phyloP scores from a whole-genome alignment of 495 filamentous ascomycete genomes.

The Penicillium simplicissimum region DNA sequence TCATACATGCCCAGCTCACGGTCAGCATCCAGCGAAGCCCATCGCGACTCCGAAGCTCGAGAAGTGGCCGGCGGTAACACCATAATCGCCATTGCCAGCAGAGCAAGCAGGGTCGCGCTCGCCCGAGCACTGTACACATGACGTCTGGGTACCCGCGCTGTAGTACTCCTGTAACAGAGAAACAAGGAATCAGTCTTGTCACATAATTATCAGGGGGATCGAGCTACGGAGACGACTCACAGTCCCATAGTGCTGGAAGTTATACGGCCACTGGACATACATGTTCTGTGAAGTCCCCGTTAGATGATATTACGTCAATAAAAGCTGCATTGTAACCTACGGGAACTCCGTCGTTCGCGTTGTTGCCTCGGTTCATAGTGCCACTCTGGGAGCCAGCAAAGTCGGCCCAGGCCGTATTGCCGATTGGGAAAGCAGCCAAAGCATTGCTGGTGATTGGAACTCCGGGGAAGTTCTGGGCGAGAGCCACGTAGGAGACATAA shows the following conservation, averaged over 20 bases:
- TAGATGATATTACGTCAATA: slow-evolving; percentile 3
- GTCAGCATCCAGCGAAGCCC: slow-evolving; percentile 29
- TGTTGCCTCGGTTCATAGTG: slow-evolving; percentile 35
- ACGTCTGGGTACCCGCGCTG: slow-evolving; percentile 27
- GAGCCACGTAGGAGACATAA: slow-evolving; percentile 37
- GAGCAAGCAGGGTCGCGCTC: slow-evolving; percentile 36
- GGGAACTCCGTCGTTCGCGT: slow-evolving; percentile 33
- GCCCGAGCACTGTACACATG: slow-evolving; percentile 25
- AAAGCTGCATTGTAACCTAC: slow-evolving; percentile 13
- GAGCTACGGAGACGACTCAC: slow-evolving; percentile 18
- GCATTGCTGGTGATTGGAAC: slow-evolving; percentile 35
- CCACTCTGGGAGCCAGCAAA: slow-evolving; percentile 31
- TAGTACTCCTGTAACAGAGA: slow-evolving; percentile 31
- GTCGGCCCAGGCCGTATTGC: slow-evolving; percentile 33
- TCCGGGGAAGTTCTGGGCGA: slow-evolving; percentile 35
- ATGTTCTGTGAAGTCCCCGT: slow-evolving; percentile 28
- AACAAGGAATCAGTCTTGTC: slow-evolving; percentile 2
- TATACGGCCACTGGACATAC: slow-evolving; percentile 30
- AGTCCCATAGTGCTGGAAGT: slow-evolving; percentile 34
- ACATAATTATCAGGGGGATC: not conserved
- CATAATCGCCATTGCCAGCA: slow-evolving; percentile 32
- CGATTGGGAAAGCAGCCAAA: slow-evolving; percentile 39
- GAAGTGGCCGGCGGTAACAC: slow-evolving; percentile 34
- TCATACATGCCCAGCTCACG: not conserved
- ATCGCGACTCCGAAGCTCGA: slow-evolving; percentile 32